These are phyloP conservation scores for Lipomyces chichibuensis DNA, from an alignment of 805 yeast genomes.

Conservation along the genomic window DNA sequence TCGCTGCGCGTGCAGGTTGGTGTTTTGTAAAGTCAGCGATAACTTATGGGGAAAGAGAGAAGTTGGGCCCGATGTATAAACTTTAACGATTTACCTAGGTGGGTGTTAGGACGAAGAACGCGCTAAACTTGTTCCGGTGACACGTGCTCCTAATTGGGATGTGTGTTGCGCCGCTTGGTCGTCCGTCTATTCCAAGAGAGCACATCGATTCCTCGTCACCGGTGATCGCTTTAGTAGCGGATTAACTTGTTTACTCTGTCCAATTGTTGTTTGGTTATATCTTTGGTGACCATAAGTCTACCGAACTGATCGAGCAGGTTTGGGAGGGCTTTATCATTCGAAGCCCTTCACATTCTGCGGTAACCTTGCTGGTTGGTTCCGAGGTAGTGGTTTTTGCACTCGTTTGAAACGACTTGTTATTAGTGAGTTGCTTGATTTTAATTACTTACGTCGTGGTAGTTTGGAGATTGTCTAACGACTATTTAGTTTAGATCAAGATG, in stretches of 20 bases:
- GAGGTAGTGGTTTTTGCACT: neutral
- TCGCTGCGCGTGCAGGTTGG: neutral
- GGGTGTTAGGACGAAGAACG: neutral
- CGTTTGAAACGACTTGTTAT: neutral
- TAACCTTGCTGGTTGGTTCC: neutral
- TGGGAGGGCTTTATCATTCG: neutral
- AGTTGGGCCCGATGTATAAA: neutral
- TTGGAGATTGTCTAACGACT: neutral
- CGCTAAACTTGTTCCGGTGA: neutral
- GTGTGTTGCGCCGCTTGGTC: neutral
- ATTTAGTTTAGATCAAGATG: conserved; percentile 1
- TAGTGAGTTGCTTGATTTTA: neutral
- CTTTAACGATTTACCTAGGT: neutral
- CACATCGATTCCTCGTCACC: neutral
- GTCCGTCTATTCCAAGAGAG: too few species aligned
- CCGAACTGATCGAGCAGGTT: neutral
- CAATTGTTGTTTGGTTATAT: neutral
- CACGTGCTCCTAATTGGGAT: neutral
- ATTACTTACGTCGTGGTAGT: neutral
- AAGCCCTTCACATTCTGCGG: neutral
- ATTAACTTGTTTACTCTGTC: neutral
- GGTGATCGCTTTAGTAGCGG: neutral
- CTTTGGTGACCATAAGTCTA: neutral
- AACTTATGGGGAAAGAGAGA: neutral
- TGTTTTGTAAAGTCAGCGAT: neutral